Conservation (phyloP, 495 filamentous ascomycete species). For the Penicillium robsamsonii region DNA sequence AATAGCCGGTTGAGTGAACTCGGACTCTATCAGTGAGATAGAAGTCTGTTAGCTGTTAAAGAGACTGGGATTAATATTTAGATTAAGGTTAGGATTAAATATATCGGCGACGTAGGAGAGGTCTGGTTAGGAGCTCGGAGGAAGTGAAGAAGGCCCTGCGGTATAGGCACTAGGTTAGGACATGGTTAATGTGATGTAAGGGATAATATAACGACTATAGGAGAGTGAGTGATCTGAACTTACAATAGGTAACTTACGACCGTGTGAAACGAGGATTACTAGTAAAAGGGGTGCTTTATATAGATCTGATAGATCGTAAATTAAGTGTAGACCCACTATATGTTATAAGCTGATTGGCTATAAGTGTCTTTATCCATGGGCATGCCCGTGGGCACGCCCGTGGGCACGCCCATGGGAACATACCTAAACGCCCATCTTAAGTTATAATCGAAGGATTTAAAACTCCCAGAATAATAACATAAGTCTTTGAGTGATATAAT, state of each 20-base stretch:
- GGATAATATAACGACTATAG: not conserved
- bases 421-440: not conserved
- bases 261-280: not conserved
- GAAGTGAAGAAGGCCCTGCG: not conserved
- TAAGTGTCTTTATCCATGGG: no score
- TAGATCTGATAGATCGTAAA: no score
- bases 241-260: not conserved
- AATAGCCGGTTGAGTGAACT: not conserved
- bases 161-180: not conserved
- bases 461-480: slow-evolving; percentile 2
- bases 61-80: not conserved
- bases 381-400: no score
- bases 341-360: no score
- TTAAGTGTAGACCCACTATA: no score
- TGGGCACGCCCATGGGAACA: not conserved
- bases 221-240: not conserved
- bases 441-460: not conserved
- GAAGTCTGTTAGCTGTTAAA: not conserved
- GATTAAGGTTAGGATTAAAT: not conserved
- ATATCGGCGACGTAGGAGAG: not conserved
- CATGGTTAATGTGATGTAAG: no score
- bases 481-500: slow-evolving; percentile 2
- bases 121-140: not conserved
- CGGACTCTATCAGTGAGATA: not conserved
- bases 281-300: not conserved